These are phyloP conservation scores for Helotiales sp. DNA, from an alignment of 2,329 filamentous ascomycete genomes.

Conservation along the genomic window DNA sequence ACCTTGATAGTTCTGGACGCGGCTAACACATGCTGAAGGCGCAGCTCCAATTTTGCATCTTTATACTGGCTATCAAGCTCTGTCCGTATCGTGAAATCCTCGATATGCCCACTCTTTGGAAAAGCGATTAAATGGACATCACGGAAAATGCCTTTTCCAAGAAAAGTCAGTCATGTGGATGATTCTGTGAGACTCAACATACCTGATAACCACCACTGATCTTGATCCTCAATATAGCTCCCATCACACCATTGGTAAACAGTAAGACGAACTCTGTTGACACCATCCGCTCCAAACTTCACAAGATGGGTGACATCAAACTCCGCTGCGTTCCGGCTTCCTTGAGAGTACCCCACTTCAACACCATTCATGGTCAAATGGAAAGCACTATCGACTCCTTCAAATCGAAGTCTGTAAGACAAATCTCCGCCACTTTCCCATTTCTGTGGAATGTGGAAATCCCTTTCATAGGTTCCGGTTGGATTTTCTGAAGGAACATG, in stretches of 20 bases:
- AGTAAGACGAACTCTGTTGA: constrained; percentile 64
- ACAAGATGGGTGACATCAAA: constrained; percentile 67
- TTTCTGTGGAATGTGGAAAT: constrained; percentile 52
- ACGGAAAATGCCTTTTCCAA: constrained; percentile 61
- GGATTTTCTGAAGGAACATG: constrained; percentile 58
- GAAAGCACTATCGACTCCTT: constrained; percentile 74
- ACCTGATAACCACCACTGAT: constrained; percentile 71
- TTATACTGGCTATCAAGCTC: constrained; percentile 56
- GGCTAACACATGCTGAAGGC: constrained; percentile 9
- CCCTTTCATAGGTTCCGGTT: constrained; percentile 57
- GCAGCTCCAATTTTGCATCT: constrained; percentile 46
- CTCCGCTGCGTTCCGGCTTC: constrained; percentile 70
- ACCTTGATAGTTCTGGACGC: constrained; percentile 12
- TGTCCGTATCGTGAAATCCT: constrained; percentile 63
- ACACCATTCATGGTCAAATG: constrained; percentile 71
- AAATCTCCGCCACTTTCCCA: constrained; percentile 54
- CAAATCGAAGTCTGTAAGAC: constrained; percentile 61
- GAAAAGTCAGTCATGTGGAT: background rate
- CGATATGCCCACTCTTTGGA: constrained; percentile 54
- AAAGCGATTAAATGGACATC: constrained; percentile 68
- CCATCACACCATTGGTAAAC: constrained; percentile 75
- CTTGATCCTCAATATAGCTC: constrained; percentile 70
- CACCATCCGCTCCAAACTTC: constrained; percentile 42
- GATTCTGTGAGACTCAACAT: constrained; percentile 32
- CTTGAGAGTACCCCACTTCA: constrained; percentile 70